These are phyloP conservation scores for Moringa oleifera DNA, from an alignment of 345 rosid species.

Conservation along the genomic window DNA sequence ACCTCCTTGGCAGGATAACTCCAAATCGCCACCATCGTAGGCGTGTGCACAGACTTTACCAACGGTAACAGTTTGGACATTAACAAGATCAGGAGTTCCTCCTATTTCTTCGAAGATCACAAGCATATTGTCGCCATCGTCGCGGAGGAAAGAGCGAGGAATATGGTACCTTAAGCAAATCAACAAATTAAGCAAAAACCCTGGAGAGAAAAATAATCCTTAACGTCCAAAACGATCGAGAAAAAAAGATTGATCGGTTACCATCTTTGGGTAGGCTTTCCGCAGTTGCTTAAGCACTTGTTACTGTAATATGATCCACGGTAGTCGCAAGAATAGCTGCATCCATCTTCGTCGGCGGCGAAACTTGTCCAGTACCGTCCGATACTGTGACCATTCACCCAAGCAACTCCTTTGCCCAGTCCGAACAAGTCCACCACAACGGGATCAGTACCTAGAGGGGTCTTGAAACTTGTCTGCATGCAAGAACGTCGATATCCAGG, in stretches of 20 bases:
- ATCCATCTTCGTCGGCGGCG: slow-evolving; percentile 29
- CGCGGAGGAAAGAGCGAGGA: slow-evolving; percentile 37
- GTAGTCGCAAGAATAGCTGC: slow-evolving; percentile 40
- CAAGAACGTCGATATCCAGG: no score
- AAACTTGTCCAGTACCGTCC: slow-evolving; percentile 66
- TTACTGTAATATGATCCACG: slow-evolving; percentile 28
- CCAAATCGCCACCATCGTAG: slow-evolving; percentile 29
- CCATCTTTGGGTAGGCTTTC: slow-evolving; percentile 56
- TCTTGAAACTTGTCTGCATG: slow-evolving; percentile 39
- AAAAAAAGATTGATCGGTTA: neutral
- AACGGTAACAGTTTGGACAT: slow-evolving; percentile 37
- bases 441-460: slow-evolving; percentile 54
- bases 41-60: slow-evolving; percentile 42
- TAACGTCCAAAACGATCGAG: no score
- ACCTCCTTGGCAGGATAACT: slow-evolving; percentile 41
- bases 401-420: slow-evolving; percentile 64
- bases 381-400: slow-evolving; percentile 66
- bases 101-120: slow-evolving; percentile 58
- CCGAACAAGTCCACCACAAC: slow-evolving; percentile 66
- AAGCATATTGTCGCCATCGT: slow-evolving; percentile 28
- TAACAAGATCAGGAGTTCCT: slow-evolving; percentile 33
- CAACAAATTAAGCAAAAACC: neutral
- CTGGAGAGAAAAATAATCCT: no score
- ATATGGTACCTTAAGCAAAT: slow-evolving; percentile 44
- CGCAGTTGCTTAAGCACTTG: slow-evolving; percentile 43